Evolutionary conservation across 495 filamentous ascomycete species (phyloP), one percentile per base, ranked within the genome.

Genomic region (Neurospora terricola): DNA sequence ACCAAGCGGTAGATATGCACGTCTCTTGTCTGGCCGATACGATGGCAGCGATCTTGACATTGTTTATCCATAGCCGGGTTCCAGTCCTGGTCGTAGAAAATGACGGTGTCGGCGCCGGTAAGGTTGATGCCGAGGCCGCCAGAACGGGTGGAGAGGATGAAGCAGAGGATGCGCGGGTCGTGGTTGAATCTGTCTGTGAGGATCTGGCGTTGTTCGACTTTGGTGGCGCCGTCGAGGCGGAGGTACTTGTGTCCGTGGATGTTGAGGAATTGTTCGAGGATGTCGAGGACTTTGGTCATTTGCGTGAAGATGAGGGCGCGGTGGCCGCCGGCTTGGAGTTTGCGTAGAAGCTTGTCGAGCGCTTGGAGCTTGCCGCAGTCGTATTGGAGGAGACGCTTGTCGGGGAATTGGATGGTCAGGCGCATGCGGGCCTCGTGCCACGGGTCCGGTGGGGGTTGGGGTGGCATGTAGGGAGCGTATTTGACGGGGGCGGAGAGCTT

Each of bases 1-100:
- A 99, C 95, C 48, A 99, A 91, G 8, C 96, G 92, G 82, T 98
- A 99, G 77, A 99, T 98, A 78, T 98, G 95, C 45, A 99, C 96
- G 78, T 99, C 96, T 37, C 96, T 90, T 0, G 96, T 98, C 81
- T 99, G 96, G 4, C 96, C 96, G 77, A 99, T 99, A 70, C 96
- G 94, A 81, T 99, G 96, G 75, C 93, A 95, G 75, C 96, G 91
- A 79, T 99, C 96, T 82, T 98, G 96, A 79, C 96, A 99, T 81
- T 99, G 96, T 78, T 97, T 97, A 82, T 99, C 96, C 96, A 99
- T 99, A 12, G 96, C 96, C 0, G 96, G 96, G 76, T 99, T 99
- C 96, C 96, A 99, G 82, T 99, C 96, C 59, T 97, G 88, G 80
- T 99, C 96, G 82, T 99, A 99, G 83, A 99, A 99, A 78, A 99